phyloP scores from a whole-genome alignment of 2,329 filamentous ascomycete species.

The Emericellopsis atlantica region DNA sequence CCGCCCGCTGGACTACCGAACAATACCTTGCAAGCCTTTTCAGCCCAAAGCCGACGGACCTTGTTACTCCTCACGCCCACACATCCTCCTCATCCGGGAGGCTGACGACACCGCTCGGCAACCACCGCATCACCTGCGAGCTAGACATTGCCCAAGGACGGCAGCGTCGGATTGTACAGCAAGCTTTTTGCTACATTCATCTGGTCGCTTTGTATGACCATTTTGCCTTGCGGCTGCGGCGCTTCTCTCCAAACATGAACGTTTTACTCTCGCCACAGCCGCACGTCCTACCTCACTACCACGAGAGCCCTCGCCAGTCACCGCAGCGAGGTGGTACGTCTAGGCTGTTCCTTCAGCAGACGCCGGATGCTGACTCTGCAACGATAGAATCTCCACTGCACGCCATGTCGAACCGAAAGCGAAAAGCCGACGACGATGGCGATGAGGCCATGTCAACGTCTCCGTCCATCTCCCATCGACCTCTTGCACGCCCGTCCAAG shows the following conservation, averaged over 20 bases:
- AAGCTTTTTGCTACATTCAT: neutral
- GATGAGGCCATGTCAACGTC: conserved; percentile 89
- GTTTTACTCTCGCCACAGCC: conserved; percentile 48
- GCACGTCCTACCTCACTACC: conserved; percentile 44
- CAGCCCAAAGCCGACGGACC: too few species aligned
- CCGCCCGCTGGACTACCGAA: too few species aligned
- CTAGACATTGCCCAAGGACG: too few species aligned
- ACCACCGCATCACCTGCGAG: too few species aligned
- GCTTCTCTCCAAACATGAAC: conserved; percentile 36
- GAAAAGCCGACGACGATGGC: conserved; percentile 70
- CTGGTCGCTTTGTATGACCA: neutral
- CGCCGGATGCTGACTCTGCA: neutral
- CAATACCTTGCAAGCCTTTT: too few species aligned
- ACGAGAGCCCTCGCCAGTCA: conserved; percentile 41
- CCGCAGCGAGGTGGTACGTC: conserved; percentile 42
- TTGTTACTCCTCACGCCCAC: too few species aligned
- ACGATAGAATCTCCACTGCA: conserved; percentile 29
- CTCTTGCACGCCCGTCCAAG: conserved; percentile 55
- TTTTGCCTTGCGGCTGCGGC: neutral
- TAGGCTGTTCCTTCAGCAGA: neutral
- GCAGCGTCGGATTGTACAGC: too few species aligned
- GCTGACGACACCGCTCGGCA: too few species aligned
- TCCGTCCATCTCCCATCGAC: conserved; percentile 58
- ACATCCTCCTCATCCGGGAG: too few species aligned
- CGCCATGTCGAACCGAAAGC: conserved; percentile 53